Base-by-base conservation (phyloP, 352 stramenopile genomes). In the Phytophthora colocasiae region DNA sequence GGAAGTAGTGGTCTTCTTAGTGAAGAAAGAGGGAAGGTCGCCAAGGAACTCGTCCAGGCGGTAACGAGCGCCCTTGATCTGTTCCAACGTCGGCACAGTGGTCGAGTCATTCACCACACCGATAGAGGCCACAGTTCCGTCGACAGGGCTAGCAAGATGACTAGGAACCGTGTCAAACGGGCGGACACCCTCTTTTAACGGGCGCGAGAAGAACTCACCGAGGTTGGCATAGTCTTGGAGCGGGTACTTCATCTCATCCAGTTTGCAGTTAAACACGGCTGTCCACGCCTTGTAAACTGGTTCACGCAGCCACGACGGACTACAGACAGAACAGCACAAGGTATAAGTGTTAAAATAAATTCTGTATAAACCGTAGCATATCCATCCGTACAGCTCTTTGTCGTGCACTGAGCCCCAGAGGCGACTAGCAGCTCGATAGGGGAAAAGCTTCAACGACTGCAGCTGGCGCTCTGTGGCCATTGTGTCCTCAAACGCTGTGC, bases 211-310 rank as follows among this genome's bases (percentile, higher is more conserved):
- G 60, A 95, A 96, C 69, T 94, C 86, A 43, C 81, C 82, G 5
- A 96, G 71, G 63, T 94, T 96, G 6, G 52, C 66, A 48, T 96
- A 96, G 41, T 78, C 60, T 50, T 87, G 73, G 39, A 93, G 75
- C 32, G 85, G 83, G 52, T 89, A 92, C 70, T 87, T 87, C 85
- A 94, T 93, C 58, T 95, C 88, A 67, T 94, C 81, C 40, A 95
- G 70, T 40, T 95, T 93, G 71, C 88, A 96, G 60, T 89, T 71
- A 34, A 88, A 96, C 8, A 89, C 78, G 22, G 62, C 69, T 7
- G 85, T 91, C 88, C 88, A 96, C n/a, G 83, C 82, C 61, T 92
- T 89, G 73, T 95, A 96, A 32, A 96, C 64, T 11, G 84, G 83
- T 49, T 75, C 80, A 7, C 85, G 85, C 38, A 93, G 59, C 81